Conservation (phyloP, 1,284 basidiomycete species). For the Rhodofomes roseus region DNA sequence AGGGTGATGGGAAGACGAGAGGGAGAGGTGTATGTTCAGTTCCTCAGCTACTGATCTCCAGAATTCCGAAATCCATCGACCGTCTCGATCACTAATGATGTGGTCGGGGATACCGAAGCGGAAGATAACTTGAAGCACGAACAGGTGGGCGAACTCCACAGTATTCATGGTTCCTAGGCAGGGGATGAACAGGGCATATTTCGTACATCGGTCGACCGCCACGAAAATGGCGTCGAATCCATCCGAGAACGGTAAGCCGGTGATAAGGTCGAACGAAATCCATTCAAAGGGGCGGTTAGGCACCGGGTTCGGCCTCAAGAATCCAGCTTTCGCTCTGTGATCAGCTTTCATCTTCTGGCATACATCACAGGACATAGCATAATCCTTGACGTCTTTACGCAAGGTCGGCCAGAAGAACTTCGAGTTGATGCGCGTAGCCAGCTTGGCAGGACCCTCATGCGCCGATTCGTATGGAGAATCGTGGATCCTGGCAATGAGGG, state of each 20-base stretch:
- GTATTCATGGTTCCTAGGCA: no score
- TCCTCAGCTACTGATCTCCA: constrained; percentile 10
- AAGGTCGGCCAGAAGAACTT: constrained; percentile 33
- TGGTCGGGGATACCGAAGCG: constrained; percentile 13
- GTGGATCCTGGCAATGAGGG: neutral
- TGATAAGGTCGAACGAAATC: constrained; percentile 33
- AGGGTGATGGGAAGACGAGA: constrained; percentile 17
- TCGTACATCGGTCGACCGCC: constrained; percentile 29
- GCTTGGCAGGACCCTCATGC: neutral
- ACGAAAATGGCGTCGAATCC: constrained; percentile 32
- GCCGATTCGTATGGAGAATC: neutral
- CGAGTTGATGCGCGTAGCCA: constrained; percentile 16
- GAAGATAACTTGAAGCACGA: constrained; percentile 19
- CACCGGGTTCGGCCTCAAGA: no score
- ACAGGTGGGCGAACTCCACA: constrained; percentile 18
- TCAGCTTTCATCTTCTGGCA: no score
- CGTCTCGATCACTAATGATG: no score
- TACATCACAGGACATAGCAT: constrained; percentile 25
- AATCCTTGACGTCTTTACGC: constrained; percentile 19
- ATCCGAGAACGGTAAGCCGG: constrained; percentile 24
- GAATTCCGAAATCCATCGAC: constrained; percentile 12
- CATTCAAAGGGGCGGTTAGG: no score
- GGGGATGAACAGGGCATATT: constrained; percentile 35
- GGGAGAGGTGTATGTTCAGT: no score
- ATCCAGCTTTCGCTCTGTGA: no score